Evolutionary conservation across 371 early-diverging fungal genomes (phyloP).

Genomic region (Entomophthora muscae): DNA sequence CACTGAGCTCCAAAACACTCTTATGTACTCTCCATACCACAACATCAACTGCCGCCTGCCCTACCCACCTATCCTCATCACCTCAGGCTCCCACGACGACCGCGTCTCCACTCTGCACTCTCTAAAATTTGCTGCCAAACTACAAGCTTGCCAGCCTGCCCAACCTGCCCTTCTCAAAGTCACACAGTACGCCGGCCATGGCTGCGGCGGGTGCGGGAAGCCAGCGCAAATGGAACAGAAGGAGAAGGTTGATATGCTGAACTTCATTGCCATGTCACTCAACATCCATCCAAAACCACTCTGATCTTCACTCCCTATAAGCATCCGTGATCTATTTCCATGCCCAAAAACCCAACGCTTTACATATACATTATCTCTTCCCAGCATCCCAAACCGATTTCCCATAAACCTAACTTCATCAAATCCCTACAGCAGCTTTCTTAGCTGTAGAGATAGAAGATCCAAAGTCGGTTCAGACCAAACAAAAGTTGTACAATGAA

Average conservation of each 20-base stretch:
- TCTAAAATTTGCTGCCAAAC: slow-evolving; percentile 32
- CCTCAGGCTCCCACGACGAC: slow-evolving; percentile 27
- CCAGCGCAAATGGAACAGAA: neutral
- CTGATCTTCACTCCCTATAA: no score
- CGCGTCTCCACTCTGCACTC: slow-evolving; percentile 29
- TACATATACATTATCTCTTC: no score
- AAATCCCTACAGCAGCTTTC: no score
- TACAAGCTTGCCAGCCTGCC: slow-evolving; percentile 27
- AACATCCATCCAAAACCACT: neutral
- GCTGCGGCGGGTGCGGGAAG: neutral
- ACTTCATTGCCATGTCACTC: neutral
- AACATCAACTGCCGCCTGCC: slow-evolving; percentile 22
- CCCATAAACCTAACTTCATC: no score
- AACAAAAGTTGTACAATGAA: no score
- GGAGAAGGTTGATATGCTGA: neutral
- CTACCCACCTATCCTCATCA: slow-evolving; percentile 25
- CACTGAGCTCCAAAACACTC: slow-evolving; percentile 20
- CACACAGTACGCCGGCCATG: neutral
- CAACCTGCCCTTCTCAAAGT: slow-evolving; percentile 17
- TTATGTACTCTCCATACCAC: slow-evolving; percentile 40
- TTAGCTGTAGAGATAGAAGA: no score
- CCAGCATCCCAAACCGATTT: no score
- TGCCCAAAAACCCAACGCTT: no score
- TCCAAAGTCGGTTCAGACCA: no score
- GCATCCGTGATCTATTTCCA: no score